Percentiles rank a stretch among this genome's conserved stretches.
phyloP scores from a whole-genome alignment of 768 basidiomycete species.

The Neoboletus magnificus region DNA sequence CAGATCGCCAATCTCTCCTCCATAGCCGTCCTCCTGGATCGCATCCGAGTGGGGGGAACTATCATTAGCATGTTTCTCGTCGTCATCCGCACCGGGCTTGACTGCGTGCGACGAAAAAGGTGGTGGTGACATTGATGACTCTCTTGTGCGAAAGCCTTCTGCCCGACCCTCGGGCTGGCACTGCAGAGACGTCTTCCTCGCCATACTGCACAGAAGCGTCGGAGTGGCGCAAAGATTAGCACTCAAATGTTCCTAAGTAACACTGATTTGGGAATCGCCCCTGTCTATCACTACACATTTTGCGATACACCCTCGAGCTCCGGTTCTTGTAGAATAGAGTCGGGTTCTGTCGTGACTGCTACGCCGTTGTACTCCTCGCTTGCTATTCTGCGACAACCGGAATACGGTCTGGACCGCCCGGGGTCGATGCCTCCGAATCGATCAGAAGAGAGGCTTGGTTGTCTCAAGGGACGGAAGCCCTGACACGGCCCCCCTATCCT shows the following conservation, averaged over 20 bases:
- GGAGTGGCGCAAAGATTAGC: not conserved
- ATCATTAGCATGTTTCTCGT: not conserved
- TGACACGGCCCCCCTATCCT: not conserved
- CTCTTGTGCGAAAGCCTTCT: not conserved
- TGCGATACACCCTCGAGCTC: not conserved
- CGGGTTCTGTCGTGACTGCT: not conserved
- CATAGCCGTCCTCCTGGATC: slow-evolving; percentile 26
- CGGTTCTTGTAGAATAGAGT: not conserved
- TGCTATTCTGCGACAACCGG: not conserved
- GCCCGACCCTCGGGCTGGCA: not conserved
- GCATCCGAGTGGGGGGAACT: slow-evolving; percentile 3
- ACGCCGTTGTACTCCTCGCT: not conserved
- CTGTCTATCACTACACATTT: not conserved
- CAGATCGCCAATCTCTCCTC: slow-evolving; percentile 22
- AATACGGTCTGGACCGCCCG: too few species aligned
- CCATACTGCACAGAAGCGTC: slow-evolving; percentile 1
- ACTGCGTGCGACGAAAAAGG: not conserved
- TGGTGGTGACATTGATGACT: not conserved
- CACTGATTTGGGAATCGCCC: slow-evolving; percentile 9
- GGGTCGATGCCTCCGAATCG: not conserved
- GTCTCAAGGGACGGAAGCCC: not conserved
- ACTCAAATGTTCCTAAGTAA: not conserved
- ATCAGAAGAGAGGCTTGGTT: not conserved
- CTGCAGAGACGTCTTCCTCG: not conserved
- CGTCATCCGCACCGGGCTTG: not conserved